These are phyloP conservation scores for Zizania palustris DNA, from an alignment of 202 grass and related monocot species.

Conservation along the genomic window DNA sequence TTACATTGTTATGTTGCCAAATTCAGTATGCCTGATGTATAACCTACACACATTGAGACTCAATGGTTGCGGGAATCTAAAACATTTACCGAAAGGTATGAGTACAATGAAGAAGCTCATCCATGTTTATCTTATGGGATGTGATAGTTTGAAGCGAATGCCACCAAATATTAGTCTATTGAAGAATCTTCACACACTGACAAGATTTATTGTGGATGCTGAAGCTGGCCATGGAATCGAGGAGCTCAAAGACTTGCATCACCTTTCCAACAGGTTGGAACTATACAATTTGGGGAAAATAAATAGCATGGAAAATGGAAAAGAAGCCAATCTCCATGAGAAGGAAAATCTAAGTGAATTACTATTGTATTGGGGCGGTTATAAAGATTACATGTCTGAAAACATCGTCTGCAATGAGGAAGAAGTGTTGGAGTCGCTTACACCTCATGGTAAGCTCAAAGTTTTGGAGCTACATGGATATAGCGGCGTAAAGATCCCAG, in stretches of 20 bases:
- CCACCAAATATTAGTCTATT: constrained; percentile 34
- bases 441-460: constrained; percentile 26
- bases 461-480: constrained; percentile 27
- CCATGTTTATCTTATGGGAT: constrained; percentile 45
- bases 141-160: not conserved
- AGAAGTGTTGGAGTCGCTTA: not conserved
- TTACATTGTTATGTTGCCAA: not conserved
- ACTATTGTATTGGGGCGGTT: not conserved
- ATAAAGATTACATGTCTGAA: not conserved
- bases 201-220: constrained; percentile 32
- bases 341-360: constrained; percentile 12
- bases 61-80: fast-evolving
- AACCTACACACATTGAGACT: constrained; percentile 44
- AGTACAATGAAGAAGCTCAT: constrained; percentile 30
- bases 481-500: not conserved
- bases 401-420: not conserved
- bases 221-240: constrained; percentile 29
- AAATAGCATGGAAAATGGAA: not conserved
- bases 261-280: constrained; percentile 6
- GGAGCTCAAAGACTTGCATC: constrained; percentile 35
- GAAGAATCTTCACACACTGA: constrained; percentile 26
- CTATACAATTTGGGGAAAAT: constrained; percentile 43
- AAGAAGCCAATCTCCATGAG: constrained; percentile 13
- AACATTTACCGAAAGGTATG: constrained; percentile 33
- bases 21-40: constrained; percentile 22